phyloP scores from a whole-genome alignment of 768 basidiomycete genomes.

The Tulasnella sp. region DNA sequence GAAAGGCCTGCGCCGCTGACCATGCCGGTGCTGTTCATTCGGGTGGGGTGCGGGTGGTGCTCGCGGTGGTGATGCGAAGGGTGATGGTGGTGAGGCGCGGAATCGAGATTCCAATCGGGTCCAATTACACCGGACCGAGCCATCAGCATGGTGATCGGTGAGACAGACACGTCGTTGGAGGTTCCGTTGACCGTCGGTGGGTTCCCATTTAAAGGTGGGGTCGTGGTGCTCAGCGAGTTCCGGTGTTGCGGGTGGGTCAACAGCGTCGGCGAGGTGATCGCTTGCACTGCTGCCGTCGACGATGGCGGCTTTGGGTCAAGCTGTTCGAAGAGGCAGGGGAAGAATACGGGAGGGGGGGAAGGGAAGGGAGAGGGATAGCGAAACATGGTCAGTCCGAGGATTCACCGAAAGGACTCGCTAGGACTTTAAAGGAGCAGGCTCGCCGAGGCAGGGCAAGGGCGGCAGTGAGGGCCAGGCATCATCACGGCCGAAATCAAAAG shows the following conservation, averaged over 20 bases:
- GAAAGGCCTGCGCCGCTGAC: background rate
- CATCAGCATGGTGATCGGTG: constrained; percentile 12
- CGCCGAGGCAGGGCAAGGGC: too few species aligned
- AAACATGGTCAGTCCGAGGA: background rate
- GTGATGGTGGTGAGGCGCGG: background rate
- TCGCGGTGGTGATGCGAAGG: background rate
- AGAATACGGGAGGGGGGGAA: background rate
- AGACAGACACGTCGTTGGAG: constrained; percentile 14
- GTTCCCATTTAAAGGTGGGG: background rate
- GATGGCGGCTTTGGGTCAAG: background rate
- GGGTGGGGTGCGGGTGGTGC: background rate
- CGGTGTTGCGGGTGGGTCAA: background rate
- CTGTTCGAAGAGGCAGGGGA: constrained; percentile 6
- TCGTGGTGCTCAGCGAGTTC: background rate
- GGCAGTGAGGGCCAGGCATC: too few species aligned
- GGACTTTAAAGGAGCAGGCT: background rate
- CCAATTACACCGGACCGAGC: constrained; percentile 19
- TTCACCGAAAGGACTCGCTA: background rate
- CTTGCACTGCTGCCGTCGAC: background rate
- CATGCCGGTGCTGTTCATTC: background rate
- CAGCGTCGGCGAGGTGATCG: background rate
- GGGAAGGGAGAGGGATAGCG: background rate
- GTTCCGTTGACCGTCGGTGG: background rate
- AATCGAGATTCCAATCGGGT: constrained; percentile 16
- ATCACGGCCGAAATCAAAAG: too few species aligned